Base-by-base conservation (phyloP, 495 filamentous ascomycete genomes). In the Annulohypoxylon stygium region DNA sequence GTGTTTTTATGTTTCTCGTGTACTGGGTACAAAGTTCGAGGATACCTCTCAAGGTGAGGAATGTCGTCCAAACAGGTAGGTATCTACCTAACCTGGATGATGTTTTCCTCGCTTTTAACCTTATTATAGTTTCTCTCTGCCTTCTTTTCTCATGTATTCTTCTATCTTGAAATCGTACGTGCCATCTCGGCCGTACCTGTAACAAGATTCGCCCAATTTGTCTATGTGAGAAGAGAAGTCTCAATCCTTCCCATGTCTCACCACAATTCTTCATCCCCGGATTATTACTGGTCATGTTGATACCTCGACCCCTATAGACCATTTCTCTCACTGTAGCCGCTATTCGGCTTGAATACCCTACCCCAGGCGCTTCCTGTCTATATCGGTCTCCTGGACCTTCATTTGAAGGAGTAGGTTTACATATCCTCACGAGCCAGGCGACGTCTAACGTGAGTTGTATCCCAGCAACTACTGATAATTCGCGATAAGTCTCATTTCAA, bases 11-110 rank as follows among this genome's bases (percentile, higher is more conserved):
- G 20, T 25, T 12, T 12, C 25, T 11, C 4, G 4, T 45, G 16
- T 62, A 62, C 11, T n/a, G 47, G 33, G 61, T 69, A 53, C 45
- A 47, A 16, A 55, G 48, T 60, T 63, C 58, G 30, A 12, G 43
- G 53, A 37, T 36, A 33, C 39, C 39, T 43, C 33, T 57, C 33
- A 33, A 33, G n/a, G n/a, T 57, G 8, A 57, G 53, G 53, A 57
- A 57, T 57, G 53, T 23, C 53, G 8, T 10, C 33, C n/a, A 57
- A 48, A 59, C 37, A 48, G n/a, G 62, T 53, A 66, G 36, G 58
- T 54, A 53, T 50, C 14, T 61, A 55, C 10, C 26, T 30, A 5
- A 20, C 43, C 43, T 18, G 11, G 20, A 20, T 12, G 25, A 48
- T 45, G 16, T 37, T 59, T 33, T 39, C 34, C 11, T 36, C 20